phyloP scores from a whole-genome alignment of 2,329 filamentous ascomycete species.

The Fusarium foetens region DNA sequence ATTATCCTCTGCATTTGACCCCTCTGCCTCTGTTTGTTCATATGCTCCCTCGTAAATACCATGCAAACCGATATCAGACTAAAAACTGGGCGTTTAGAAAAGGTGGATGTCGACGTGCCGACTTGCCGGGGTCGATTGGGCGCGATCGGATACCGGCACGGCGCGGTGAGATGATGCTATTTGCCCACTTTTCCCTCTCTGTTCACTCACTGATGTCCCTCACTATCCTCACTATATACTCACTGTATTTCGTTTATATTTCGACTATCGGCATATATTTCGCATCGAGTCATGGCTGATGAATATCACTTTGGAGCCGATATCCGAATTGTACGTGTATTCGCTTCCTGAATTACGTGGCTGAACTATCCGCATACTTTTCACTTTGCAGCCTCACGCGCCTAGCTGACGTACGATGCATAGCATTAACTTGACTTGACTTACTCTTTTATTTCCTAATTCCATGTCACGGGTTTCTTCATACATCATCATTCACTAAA shows the following conservation, averaged over 20 bases:
- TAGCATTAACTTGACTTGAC: not conserved
- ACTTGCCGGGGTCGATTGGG: slow-evolving; percentile 47
- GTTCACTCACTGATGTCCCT: not conserved
- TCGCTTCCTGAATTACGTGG: not conserved
- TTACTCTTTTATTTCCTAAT: not conserved
- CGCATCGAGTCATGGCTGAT: slow-evolving; percentile 10
- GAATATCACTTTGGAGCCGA: slow-evolving; percentile 1
- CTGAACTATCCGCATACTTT: not conserved
- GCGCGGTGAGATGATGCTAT: slow-evolving; percentile 47
- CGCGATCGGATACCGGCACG: slow-evolving; percentile 46
- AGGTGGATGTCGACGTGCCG: slow-evolving; percentile 44
- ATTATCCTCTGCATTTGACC: not conserved
- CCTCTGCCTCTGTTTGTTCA: not conserved
- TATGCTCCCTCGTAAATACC: not conserved
- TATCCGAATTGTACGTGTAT: slow-evolving; percentile 12
- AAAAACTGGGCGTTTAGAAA: slow-evolving; percentile 33
- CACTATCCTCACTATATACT: not conserved
- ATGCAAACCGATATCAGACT: not conserved
- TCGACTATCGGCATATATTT: slow-evolving; percentile 23
- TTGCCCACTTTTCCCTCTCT: slow-evolving; percentile 29
- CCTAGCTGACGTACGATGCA: slow-evolving; percentile 16
- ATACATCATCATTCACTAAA: not conserved
- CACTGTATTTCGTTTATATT: not conserved
- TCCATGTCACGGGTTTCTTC: not conserved
- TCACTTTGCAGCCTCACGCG: not conserved